These are phyloP conservation scores for Pholiota conissans DNA, from an alignment of 768 basidiomycete species.

Conservation along the genomic window DNA sequence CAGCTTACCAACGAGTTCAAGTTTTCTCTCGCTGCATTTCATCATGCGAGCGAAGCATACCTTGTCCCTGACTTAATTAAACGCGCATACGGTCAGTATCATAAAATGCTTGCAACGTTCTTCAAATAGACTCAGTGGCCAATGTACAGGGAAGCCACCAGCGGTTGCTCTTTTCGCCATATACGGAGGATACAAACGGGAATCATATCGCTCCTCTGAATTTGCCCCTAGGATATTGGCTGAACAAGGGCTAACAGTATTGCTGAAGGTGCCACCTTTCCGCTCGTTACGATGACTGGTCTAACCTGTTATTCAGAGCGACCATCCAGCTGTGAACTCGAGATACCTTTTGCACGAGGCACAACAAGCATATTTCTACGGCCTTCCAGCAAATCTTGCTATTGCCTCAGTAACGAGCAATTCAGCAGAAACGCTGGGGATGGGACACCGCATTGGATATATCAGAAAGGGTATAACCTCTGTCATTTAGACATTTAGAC, in stretches of 20 bases:
- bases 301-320: constrained; percentile 43
- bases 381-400: constrained; percentile 67
- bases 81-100: constrained; percentile 55
- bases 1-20: constrained; percentile 84
- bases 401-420: constrained; percentile 74
- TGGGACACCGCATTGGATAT: constrained; percentile 82
- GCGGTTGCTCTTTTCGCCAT: constrained; percentile 79
- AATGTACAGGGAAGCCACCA: constrained; percentile 56
- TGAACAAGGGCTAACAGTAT: constrained; percentile 62
- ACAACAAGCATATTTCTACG: constrained; percentile 81
- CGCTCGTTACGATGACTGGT: neutral
- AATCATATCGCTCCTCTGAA: constrained; percentile 79
- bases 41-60: constrained; percentile 81
- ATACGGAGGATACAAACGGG: constrained; percentile 66
- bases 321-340: constrained; percentile 63
- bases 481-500: no score
- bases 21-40: constrained; percentile 75
- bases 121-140: neutral
- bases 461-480: constrained; percentile 52
- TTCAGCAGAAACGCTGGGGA: constrained; percentile 72
- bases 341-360: constrained; percentile 83
- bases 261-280: constrained; percentile 62
- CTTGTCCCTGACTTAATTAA: constrained; percentile 79
- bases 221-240: constrained; percentile 78
- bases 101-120: neutral